phyloP scores from a whole-genome alignment of 179 eudicot genomes.

The Beta corolliflora region DNA sequence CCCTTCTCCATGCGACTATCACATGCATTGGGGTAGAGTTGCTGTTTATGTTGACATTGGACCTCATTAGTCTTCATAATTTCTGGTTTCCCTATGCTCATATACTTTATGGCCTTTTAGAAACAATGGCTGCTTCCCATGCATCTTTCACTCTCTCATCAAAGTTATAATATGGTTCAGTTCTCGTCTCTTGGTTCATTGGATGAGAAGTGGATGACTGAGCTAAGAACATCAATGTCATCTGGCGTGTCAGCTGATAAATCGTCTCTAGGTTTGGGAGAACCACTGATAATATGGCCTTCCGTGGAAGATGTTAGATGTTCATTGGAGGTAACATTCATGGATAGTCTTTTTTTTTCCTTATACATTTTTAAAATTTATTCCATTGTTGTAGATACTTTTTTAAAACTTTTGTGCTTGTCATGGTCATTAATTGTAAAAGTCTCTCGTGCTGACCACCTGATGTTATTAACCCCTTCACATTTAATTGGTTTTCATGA shows the following conservation, averaged over 20 bases:
- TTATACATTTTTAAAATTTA: no score
- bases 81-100: background rate
- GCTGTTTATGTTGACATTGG: background rate
- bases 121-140: no score
- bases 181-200: constrained; percentile 97
- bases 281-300: constrained; percentile 88
- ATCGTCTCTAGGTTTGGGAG: constrained; percentile 78
- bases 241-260: constrained; percentile 74
- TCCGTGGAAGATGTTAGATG: constrained; percentile 94
- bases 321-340: constrained; percentile 75
- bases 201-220: constrained; percentile 99
- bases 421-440: background rate
- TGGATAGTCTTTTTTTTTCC: background rate
- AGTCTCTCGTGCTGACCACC: background rate
- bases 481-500: background rate
- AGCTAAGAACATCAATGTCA: constrained; percentile 83
- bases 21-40: no score
- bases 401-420: constrained; percentile 2
- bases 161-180: constrained; percentile 42
- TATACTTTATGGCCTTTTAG: background rate
- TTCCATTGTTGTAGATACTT: no score
- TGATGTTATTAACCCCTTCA: background rate
- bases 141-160: background rate
- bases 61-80: background rate
- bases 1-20: background rate